Conservation (phyloP, 2,329 filamentous ascomycete species). For the Ophidiomyces ophidiicola region DNA sequence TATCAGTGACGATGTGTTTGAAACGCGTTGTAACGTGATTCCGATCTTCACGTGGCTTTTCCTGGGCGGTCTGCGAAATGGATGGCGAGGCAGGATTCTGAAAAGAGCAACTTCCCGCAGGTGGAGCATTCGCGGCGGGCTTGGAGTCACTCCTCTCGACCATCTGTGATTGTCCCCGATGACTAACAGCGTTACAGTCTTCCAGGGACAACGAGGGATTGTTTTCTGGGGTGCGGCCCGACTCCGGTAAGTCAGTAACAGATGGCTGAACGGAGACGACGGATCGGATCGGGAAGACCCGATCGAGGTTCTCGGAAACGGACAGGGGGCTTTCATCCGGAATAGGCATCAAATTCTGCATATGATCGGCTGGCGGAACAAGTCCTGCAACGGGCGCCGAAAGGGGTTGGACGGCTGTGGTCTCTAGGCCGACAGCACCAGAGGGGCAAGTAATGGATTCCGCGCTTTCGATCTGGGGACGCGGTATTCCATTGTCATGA, state of each 20-base stretch:
- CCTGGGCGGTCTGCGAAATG: neutral
- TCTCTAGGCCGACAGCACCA: neutral
- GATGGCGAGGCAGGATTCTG: neutral
- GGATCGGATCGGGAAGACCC: slow-evolving; percentile 7
- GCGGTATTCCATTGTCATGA: neutral
- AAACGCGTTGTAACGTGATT: slow-evolving; percentile 4
- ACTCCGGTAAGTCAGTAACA: neutral
- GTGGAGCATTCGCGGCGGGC: too few relatives aligned
- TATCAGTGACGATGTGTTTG: slow-evolving; percentile 4
- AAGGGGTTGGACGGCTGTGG: too few relatives aligned
- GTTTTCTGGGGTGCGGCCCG: neutral
- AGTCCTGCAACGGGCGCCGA: too few relatives aligned
- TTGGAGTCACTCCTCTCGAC: neutral
- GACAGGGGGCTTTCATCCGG: neutral
- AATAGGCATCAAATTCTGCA: too few relatives aligned
- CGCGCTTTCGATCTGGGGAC: neutral
- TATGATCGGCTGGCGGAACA: too few relatives aligned
- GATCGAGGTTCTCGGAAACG: neutral
- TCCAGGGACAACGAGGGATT: neutral
- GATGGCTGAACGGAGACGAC: slow-evolving; percentile 1
- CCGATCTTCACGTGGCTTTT: neutral
- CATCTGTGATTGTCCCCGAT: too few relatives aligned
- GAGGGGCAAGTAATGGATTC: neutral
- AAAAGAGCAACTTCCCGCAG: neutral
- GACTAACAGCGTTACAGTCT: neutral